Evolutionary conservation across 306 rosid genomes (phyloP), one percentile per base, ranked within the genome.

Genomic region (Prunus mira): DNA sequence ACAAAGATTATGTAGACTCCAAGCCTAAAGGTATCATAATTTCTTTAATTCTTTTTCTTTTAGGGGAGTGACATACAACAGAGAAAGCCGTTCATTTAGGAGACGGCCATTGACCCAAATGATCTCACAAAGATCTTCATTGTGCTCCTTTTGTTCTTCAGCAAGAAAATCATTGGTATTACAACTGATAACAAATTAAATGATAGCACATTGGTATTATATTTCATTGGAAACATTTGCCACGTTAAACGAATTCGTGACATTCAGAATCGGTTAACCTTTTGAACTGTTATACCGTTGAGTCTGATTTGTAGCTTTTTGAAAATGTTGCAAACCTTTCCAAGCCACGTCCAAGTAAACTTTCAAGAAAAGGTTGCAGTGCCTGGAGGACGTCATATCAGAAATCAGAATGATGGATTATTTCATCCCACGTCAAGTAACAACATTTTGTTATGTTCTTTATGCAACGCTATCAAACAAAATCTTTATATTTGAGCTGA

Each of bases 331-430:
- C 90, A 79, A 92, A 92, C 69, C 86, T 76, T 83, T 92, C 88
- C 85, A 96, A 84, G 71, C 97, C 96, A 30, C 89, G 82, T 74
- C 14, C 61, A 75, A 96, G 99, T 77, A 96, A 83, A 80, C 83
- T 82, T 84, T 91, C 87, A 34, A 91, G 97, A 73, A 96, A 88
- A 60, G 98, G 99, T 82, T 88, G 82, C 81, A 92, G 82, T 46
- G 98, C 98, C 99, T 96, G 87, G 63, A 87, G 57, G 45, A 79
- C 63, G 54, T 67, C 50, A 54, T 25, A 78, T 66, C 78, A 55
- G 65, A 57, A 70, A 47, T 41, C 28, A 85, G 76, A 64, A 63
- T 20, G 17, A 69, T 41, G 74, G 75, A 52, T 80, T 72, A 67
- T 27, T 71, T 28, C 73, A 66, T 56, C 77, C 32, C n/a, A 50